Evolutionary conservation across 106 monocot species (phyloP).

Genomic region (Allium fistulosum): DNA sequence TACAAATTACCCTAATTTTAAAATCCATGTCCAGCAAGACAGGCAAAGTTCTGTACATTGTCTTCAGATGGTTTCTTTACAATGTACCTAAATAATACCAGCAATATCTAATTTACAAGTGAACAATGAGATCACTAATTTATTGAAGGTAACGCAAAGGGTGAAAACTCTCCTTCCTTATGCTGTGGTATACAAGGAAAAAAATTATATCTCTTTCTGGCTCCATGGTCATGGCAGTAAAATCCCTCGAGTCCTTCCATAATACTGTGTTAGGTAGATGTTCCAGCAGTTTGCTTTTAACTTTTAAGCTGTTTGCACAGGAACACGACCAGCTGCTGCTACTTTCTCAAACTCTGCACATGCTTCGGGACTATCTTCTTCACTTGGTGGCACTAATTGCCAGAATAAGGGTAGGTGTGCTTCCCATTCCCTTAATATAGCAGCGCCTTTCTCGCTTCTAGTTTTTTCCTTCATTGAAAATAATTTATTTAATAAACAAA

Average conservation of each 20-base stretch:
- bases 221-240: background rate
- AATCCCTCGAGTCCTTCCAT: background rate
- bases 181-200: no score
- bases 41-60: slow-evolving; percentile 4
- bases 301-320: slow-evolving; percentile 45
- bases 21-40: no score
- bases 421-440: slow-evolving; percentile 88
- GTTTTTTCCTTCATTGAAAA: slow-evolving; percentile 73
- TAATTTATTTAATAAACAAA: no score
- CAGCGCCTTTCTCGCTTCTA: slow-evolving; percentile 71
- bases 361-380: slow-evolving; percentile 94
- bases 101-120: slow-evolving; percentile 4
- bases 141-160: background rate
- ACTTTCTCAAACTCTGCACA: slow-evolving; percentile 78
- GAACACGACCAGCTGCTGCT: slow-evolving; percentile 27
- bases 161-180: no score
- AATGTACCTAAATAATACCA: background rate
- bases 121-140: background rate
- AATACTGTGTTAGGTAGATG: no score
- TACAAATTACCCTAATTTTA: no score
- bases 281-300: background rate
- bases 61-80: no score
- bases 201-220: background rate
- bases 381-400: slow-evolving; percentile 95
- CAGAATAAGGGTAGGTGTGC: slow-evolving; percentile 91